Percentiles rank a stretch among this genome's conserved stretches.
Evolutionary conservation across 2,329 filamentous ascomycete species (phyloP).

Genomic region (Sporothrix brasiliensis): DNA sequence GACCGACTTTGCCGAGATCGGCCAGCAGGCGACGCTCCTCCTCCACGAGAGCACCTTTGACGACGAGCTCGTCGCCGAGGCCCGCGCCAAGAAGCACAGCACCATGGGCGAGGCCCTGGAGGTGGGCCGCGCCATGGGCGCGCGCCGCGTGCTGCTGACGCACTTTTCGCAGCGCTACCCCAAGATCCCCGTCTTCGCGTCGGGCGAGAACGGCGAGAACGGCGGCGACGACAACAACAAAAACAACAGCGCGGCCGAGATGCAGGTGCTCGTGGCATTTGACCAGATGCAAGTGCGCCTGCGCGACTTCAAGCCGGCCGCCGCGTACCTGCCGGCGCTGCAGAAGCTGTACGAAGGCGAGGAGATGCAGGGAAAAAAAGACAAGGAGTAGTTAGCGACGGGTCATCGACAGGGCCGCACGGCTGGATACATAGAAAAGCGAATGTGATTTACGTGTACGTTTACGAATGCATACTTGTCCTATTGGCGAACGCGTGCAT

Average conservation of each 20-base stretch:
- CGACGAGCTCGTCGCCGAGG: constrained; percentile 77
- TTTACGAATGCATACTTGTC: not conserved
- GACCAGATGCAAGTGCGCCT: constrained; percentile 77
- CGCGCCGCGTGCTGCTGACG: constrained; percentile 78
- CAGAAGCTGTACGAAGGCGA: constrained; percentile 37
- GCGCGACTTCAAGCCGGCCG: constrained; percentile 69
- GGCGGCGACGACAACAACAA: constrained; percentile 31
- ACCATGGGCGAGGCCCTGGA: constrained; percentile 84
- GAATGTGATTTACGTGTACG: not conserved
- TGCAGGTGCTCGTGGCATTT: constrained; percentile 73
- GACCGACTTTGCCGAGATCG: constrained; percentile 68
- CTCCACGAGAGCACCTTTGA: constrained; percentile 97
- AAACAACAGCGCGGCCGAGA: constrained; percentile 48
- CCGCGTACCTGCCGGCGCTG: constrained; percentile 37
- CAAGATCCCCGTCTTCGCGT: constrained; percentile 61
- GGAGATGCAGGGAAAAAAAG: constrained; percentile 11
- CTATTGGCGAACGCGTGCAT: not conserved
- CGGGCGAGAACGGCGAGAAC: too few relatives aligned
- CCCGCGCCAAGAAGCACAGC: constrained; percentile 83
- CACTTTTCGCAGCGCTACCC: constrained; percentile 96
- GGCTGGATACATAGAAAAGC: not conserved
- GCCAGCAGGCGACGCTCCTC: constrained; percentile 74
- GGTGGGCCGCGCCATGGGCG: constrained; percentile 76
- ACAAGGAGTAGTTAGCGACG: not conserved
- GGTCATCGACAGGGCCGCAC: too few relatives aligned